A percentile compares a stretch with the other conserved stretches of the same genome.
These are phyloP conservation scores for Phlyctochytrium bullatum DNA, from an alignment of 192 early-diverging fungal species.

Conservation along the genomic window DNA sequence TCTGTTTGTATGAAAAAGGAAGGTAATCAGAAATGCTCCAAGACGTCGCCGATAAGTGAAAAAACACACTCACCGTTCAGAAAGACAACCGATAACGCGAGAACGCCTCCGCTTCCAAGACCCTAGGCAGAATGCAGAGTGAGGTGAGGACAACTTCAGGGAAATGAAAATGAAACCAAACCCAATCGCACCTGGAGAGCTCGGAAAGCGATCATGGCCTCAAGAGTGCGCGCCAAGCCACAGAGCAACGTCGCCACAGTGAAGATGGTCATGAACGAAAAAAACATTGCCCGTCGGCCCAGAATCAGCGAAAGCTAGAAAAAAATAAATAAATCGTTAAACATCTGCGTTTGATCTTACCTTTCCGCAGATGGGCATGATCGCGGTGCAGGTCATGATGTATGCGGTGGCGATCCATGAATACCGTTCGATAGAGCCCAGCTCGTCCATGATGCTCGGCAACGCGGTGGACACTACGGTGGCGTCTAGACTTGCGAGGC, in stretches of 20 bases:
- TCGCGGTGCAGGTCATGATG: conserved; percentile 13
- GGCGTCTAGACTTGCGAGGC: conserved; percentile 8
- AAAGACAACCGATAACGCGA: conserved; percentile 8
- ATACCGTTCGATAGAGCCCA: background rate
- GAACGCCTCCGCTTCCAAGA: conserved; percentile 13
- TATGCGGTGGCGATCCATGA: conserved; percentile 18
- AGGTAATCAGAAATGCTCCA: conserved; percentile 1
- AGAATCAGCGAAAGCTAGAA: conserved; percentile 11
- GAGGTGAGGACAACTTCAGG: too few species aligned
- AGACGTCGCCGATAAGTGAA: too few species aligned
- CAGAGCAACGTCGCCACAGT: conserved; percentile 5
- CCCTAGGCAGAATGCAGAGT: too few species aligned
- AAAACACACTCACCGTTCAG: too few species aligned
- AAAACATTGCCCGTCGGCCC: background rate
- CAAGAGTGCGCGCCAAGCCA: background rate
- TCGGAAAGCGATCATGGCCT: background rate
- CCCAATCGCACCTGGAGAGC: conserved; percentile 40
- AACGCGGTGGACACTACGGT: conserved; percentile 12
- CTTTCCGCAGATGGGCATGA: conserved; percentile 34
- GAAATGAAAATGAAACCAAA: too few species aligned
- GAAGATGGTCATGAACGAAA: conserved; percentile 8
- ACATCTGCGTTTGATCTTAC: too few species aligned
- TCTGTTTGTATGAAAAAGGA: conserved; percentile 6
- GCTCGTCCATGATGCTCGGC: conserved; percentile 2
- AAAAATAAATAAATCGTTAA: too few species aligned